Evolutionary conservation across 352 stramenopile genomes (phyloP).

Genomic region (Phytophthora vignae): DNA sequence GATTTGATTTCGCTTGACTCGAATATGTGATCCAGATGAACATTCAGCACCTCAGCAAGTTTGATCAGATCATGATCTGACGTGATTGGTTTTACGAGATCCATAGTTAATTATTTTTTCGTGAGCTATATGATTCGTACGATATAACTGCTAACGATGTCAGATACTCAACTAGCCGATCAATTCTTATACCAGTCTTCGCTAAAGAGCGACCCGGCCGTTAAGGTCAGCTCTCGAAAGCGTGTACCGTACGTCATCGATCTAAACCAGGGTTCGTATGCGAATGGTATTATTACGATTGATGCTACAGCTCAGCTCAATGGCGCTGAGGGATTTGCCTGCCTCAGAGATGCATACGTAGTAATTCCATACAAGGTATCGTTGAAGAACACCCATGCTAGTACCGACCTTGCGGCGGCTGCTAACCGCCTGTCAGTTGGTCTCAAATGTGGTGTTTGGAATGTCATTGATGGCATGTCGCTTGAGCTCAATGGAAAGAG

Average conservation of each 20-base stretch:
- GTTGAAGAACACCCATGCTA: slow-evolving; percentile 3
- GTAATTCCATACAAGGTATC: slow-evolving; percentile 3
- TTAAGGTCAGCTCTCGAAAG: not conserved
- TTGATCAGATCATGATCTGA: no score
- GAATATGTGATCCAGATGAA: no score
- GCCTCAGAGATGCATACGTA: slow-evolving; percentile 7
- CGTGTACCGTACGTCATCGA: slow-evolving; percentile 2
- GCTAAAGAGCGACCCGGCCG: no score
- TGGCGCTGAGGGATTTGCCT: slow-evolving; percentile 8
- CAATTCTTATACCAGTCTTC: no score
- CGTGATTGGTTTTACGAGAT: no score
- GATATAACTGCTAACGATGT: no score
- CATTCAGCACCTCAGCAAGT: not conserved
- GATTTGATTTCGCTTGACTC: no score
- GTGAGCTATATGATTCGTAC: no score
- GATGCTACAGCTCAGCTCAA: slow-evolving; percentile 17
- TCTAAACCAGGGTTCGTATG: slow-evolving; percentile 5
- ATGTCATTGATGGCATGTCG: slow-evolving; percentile 31
- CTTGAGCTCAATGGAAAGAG: slow-evolving; percentile 34
- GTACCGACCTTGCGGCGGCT: slow-evolving; percentile 1
- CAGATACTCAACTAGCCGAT: no score
- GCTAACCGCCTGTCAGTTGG: slow-evolving; percentile 27
- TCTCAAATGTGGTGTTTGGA: slow-evolving; percentile 38
- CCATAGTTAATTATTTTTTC: no score
- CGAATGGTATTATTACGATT: slow-evolving; percentile 8